Evolutionary conservation across 768 basidiomycete genomes (phyloP), one percentile per base, ranked within the genome.

Genomic region (Termitomyces sp.): DNA sequence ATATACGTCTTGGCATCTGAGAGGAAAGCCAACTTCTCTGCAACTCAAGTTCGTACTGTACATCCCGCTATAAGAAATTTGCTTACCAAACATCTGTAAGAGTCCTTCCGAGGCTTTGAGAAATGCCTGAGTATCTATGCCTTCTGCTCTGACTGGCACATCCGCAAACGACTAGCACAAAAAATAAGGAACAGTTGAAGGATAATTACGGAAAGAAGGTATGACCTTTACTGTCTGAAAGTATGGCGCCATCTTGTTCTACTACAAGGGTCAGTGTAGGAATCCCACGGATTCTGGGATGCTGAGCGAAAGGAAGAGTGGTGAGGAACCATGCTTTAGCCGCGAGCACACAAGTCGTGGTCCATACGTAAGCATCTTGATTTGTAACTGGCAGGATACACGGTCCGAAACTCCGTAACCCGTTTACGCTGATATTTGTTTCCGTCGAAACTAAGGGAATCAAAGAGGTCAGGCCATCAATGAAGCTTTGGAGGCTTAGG

Each of bases 31-130:
- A 59, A 57, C 52, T 54, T 54, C 57, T 60, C 56, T 58, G 54
- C n/a, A n/a, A n/a, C n/a, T n/a, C n/a, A n/a, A n/a, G 38, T 31
- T 20, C 29, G 50, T 43, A 13, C 20, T 6, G 1, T 39, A 35
- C 31, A 3, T 42, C 50, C 50, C 52, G 35, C 16, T 16, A 46
- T 39, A 56, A 29, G 16, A 16, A 10, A n/a, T 2, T 48, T 11
- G 54, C 80, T 54, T 58, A 86, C 88, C 86, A 65, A 89, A 89
- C 73, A 90, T 73, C 51, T 80, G 74, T 15, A 88, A 76, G 25
- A 98, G 78, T 16, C 91, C 94, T 69, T 96, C 92, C 18, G 92
- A 84, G 0, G 95, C 95, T 64, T 91, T 87, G 43, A 94, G 76
- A 75, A 98, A 98, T 12, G 79, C 69, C 18, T 73, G 64, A 0